These are phyloP conservation scores for Basipetospora chlamydospora DNA, from an alignment of 2,329 filamentous ascomycete species.

Conservation along the genomic window DNA sequence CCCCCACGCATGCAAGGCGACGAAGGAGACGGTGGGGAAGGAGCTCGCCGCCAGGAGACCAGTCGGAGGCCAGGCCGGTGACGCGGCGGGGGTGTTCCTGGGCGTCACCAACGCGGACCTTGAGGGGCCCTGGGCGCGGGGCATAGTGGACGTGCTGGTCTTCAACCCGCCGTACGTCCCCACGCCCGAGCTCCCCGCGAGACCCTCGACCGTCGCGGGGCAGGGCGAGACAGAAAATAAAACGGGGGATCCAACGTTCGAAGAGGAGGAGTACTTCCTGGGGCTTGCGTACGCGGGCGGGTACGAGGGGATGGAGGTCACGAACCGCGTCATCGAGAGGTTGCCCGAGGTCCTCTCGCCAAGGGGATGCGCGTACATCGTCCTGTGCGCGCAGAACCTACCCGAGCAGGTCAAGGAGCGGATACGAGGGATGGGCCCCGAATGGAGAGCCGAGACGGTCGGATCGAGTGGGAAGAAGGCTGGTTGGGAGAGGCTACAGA, in stretches of 20 bases:
- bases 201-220: constrained; percentile 19
- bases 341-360: constrained; percentile 49
- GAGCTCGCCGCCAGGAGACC: constrained; percentile 22
- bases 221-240: constrained; percentile 6
- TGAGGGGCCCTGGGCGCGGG: constrained; percentile 39
- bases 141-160: constrained; percentile 64
- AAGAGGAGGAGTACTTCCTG: constrained; percentile 70
- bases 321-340: constrained; percentile 57
- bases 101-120: constrained; percentile 60
- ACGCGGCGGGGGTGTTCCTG: constrained; percentile 38
- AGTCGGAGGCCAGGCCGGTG: constrained; percentile 8
- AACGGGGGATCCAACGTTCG: constrained; percentile 35
- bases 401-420: constrained; percentile 57
- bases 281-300: constrained; percentile 83
- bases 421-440: constrained; percentile 35
- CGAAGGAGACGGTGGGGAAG: constrained; percentile 46
- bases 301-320: constrained; percentile 84
- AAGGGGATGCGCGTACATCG: constrained; percentile 71
- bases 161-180: constrained; percentile 98
- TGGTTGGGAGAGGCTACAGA: constrained; percentile 87
- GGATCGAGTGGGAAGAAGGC: constrained; percentile 73
- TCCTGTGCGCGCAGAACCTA: constrained; percentile 83
- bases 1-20: constrained; percentile 64
- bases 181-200: constrained; percentile 55
- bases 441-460: constrained; percentile 66